Percentiles rank a stretch among this genome's conserved stretches.
Evolutionary conservation across 192 early-diverging fungal genomes (phyloP).

Genomic region (Nowakowskiella sp.): DNA sequence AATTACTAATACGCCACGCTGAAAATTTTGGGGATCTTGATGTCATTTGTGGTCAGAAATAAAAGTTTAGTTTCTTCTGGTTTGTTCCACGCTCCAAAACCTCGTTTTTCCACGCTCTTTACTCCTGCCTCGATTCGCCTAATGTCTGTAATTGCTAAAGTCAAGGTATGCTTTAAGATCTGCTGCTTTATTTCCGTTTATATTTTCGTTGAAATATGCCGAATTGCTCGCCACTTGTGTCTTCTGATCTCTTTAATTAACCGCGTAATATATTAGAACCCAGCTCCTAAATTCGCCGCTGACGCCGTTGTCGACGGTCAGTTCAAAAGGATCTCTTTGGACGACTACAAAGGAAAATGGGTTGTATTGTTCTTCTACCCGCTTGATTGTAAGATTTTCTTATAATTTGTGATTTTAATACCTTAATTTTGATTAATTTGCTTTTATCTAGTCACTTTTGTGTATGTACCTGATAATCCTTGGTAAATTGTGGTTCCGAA

Average conservation of each 20-base stretch:
- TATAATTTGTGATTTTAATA: constrained; percentile 66
- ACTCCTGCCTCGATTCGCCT: not conserved
- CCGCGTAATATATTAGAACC: not conserved
- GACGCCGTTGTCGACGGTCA: constrained; percentile 58
- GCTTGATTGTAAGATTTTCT: constrained; percentile 82
- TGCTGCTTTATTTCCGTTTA: not conserved
- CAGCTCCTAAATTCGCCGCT: constrained; percentile 58
- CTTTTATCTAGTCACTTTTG: not conserved
- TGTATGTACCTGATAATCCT: constrained; percentile 1
- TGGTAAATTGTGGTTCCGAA: not conserved
- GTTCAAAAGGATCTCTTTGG: constrained; percentile 58
- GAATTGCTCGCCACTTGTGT: too few relatives aligned
- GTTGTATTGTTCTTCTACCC: constrained; percentile 79
- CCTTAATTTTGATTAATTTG: constrained; percentile 1
- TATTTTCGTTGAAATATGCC: too few relatives aligned
- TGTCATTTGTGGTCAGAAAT: too few relatives aligned
- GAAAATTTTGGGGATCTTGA: too few relatives aligned
- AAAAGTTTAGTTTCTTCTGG: too few relatives aligned
- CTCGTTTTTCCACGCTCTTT: too few relatives aligned
- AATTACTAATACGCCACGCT: too few relatives aligned
- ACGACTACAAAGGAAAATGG: constrained; percentile 47
- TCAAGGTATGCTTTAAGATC: not conserved
- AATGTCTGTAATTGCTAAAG: not conserved
- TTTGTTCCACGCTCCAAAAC: too few relatives aligned
- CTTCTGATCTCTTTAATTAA: too few relatives aligned